Conservation (phyloP, 208 protist genomes). For the Crithidia sp. region DNA sequence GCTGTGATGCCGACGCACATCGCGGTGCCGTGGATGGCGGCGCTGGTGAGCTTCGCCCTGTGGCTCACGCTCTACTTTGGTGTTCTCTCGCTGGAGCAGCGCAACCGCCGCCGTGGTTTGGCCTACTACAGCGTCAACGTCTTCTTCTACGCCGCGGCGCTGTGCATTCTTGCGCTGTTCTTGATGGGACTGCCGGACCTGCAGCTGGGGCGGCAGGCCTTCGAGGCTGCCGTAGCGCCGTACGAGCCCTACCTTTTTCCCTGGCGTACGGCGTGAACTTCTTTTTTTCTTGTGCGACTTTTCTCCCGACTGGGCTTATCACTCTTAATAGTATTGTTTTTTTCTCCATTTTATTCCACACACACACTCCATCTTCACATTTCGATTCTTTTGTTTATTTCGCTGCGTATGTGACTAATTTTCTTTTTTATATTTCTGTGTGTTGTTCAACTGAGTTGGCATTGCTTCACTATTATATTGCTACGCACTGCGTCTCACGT, state of each 20-base stretch:
- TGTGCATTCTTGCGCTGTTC: slow-evolving; percentile 65
- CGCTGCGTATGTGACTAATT: not conserved
- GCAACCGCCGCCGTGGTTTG: slow-evolving; percentile 30
- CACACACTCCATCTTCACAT: not conserved
- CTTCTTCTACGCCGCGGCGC: slow-evolving; percentile 65
- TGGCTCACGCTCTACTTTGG: slow-evolving; percentile 86
- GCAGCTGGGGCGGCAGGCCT: slow-evolving; percentile 63
- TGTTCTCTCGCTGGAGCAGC: slow-evolving; percentile 46
- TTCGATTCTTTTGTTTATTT: not conserved
- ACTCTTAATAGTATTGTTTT: not conserved
- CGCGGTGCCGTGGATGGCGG: slow-evolving; percentile 71
- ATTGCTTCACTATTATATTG: too few relatives aligned
- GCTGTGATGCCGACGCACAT: slow-evolving; percentile 67
- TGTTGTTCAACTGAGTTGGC: too few relatives aligned
- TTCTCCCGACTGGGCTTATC: too few relatives aligned
- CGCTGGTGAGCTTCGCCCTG: slow-evolving; percentile 47
- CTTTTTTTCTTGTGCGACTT: slow-evolving; percentile 4
- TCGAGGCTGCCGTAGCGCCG: slow-evolving; percentile 62
- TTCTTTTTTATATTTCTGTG: not conserved
- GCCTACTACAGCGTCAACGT: slow-evolving; percentile 41
- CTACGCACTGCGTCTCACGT: too few relatives aligned
- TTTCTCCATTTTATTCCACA: not conserved
- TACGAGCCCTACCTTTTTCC: slow-evolving; percentile 63
- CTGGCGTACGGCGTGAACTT: slow-evolving; percentile 38
- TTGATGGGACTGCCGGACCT: slow-evolving; percentile 85